A percentile compares a stretch with the other conserved stretches of the same genome.
Evolutionary conservation across 768 basidiomycete species (phyloP).

Genomic region (Mycena epipterygia): DNA sequence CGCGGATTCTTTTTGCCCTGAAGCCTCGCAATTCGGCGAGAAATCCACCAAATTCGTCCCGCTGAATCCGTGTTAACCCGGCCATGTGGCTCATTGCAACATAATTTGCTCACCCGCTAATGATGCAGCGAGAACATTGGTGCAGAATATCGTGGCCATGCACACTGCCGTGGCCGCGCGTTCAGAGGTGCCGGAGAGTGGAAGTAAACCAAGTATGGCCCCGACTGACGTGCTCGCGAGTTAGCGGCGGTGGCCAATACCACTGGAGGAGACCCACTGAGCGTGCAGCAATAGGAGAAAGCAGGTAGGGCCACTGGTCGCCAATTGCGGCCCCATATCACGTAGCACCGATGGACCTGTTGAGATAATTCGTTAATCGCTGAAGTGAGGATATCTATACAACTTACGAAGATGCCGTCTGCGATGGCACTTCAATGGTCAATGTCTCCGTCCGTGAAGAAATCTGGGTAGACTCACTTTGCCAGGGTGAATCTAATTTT

Average conservation of each 20-base stretch:
- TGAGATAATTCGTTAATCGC: not conserved
- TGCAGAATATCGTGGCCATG: conserved; percentile 4
- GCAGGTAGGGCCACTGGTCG: not conserved
- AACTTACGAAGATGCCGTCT: too few relatives aligned
- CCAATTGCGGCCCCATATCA: too few relatives aligned
- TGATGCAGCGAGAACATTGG: too few relatives aligned
- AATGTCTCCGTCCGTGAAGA: too few relatives aligned
- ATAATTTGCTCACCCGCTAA: not conserved
- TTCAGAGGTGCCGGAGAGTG: conserved; percentile 14
- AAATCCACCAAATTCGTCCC: conserved; percentile 24
- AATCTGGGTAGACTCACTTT: too few relatives aligned
- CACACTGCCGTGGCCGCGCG: conserved; percentile 8
- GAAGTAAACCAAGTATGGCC: conserved; percentile 10
- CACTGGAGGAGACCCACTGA: not conserved
- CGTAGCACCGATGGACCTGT: too few relatives aligned
- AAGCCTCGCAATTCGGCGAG: not conserved
- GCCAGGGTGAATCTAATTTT: too few relatives aligned
- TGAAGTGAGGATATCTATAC: not conserved
- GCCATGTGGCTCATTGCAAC: too few relatives aligned
- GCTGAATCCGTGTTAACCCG: too few relatives aligned
- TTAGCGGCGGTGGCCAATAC: not conserved
- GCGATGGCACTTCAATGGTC: too few relatives aligned
- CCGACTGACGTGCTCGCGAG: conserved; percentile 3
- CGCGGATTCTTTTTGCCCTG: not conserved
- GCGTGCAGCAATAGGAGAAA: not conserved